Evolutionary conservation across 768 basidiomycete genomes (phyloP), one percentile per base, ranked within the genome.

Genomic region (Leccinellum rugosiceps): DNA sequence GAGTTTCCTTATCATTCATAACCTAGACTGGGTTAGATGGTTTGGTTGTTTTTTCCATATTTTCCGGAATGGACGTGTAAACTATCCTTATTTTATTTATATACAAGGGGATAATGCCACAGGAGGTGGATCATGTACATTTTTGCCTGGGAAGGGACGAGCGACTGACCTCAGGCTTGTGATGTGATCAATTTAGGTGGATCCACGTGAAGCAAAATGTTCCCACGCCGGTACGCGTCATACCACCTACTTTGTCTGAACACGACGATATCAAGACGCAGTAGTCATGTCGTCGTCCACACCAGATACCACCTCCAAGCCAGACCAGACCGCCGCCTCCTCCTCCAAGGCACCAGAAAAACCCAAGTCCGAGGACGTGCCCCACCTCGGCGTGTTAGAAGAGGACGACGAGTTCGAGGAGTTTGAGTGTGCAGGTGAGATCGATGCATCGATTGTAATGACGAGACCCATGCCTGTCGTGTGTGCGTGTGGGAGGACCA

Each of bases 361-460:
- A 48, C 73, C 77, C 57, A 71, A 77, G 54, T 77, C 79, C 34
- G 76, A 80, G 0, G 78, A 82, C 57, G 75, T 75, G 2, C 80
- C 81, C 48, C 85, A 89, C 66, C 82, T 96, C 0, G 92, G 94
- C 43, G 87, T 94, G n/a, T 77, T 98, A 7, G 94, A 98, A 68
- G 94, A 98, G 70, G 94, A 98, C 71, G 94, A 98, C 70, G 94
- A 98, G 76, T 98, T 98, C 65, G 94, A 96, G 68, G 94, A 95
- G 67, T 96, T 96, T 72, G 76, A 83, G 15, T 88, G 84, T 48
- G 88, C 90, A 77, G 94, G 94, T 91, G 57, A 54, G 77, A 70
- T 26, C 41, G 23, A 46, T 25, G 26, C 14, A 25, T 17, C 47
- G 13, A 30, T 21, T 46, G 23, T 6, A 11, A 19, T 45, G 35